These are phyloP conservation scores for Lumnitzera littorea DNA, from an alignment of 345 rosid genomes.

Conservation along the genomic window DNA sequence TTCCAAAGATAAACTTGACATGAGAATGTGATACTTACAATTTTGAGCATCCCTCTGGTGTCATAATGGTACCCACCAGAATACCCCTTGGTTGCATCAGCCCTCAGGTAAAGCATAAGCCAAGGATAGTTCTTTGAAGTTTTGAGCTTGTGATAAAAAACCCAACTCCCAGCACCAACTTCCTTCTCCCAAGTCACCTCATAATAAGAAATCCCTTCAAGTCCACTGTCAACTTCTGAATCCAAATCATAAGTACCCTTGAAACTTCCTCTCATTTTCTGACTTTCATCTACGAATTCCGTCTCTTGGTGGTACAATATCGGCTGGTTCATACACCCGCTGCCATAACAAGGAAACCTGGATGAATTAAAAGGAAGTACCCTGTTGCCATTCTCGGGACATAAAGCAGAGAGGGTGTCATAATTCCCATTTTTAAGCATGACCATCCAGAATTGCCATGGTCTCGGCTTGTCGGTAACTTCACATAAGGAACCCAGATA, in stretches of 20 bases:
- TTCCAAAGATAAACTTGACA: background rate
- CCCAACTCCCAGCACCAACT: constrained; percentile 62
- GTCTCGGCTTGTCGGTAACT: constrained; percentile 38
- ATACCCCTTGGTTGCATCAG: constrained; percentile 71
- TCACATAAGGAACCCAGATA: constrained; percentile 65
- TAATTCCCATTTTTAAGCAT: constrained; percentile 89
- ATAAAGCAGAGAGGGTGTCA: constrained; percentile 53
- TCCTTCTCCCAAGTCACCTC: constrained; percentile 71
- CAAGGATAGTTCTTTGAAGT: constrained; percentile 73
- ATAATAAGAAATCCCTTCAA: constrained; percentile 31
- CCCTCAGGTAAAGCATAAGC: constrained; percentile 87
- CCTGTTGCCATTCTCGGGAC: constrained; percentile 59
- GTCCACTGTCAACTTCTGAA: constrained; percentile 8
- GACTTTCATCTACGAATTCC: constrained; percentile 20
- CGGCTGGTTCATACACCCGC: constrained; percentile 87
- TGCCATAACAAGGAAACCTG: constrained; percentile 65
- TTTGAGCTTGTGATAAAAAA: constrained; percentile 51
- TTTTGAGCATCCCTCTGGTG: constrained; percentile 79
- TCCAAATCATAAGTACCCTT: constrained; percentile 62
- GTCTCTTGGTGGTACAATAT: constrained; percentile 44
- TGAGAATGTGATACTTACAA: constrained; percentile 20
- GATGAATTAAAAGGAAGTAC: constrained; percentile 43
- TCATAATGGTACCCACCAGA: constrained; percentile 75
- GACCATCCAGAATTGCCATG: constrained; percentile 90
- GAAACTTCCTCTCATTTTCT: constrained; percentile 66